phyloP scores from a whole-genome alignment of 2,329 filamentous ascomycete species.

The Botrytis pseudocinerea region DNA sequence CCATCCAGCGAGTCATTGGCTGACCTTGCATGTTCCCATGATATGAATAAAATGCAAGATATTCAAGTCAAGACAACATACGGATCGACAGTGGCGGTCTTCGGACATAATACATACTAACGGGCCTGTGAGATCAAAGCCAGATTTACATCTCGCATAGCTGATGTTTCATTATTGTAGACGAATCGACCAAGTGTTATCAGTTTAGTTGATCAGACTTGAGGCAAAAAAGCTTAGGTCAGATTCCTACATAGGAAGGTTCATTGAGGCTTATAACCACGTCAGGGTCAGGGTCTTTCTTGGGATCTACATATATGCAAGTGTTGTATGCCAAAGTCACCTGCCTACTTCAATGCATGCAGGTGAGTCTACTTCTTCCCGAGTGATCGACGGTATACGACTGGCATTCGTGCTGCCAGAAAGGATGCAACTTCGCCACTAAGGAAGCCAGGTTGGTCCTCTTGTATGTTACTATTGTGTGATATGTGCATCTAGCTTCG shows the following conservation, averaged over 20 bases:
- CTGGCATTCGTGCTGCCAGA: neutral
- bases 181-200: neutral
- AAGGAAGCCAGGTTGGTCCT: neutral
- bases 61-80: neutral
- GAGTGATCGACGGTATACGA: neutral
- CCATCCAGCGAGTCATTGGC: neutral
- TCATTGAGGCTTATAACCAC: neutral
- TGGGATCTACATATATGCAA: conserved; percentile 1
- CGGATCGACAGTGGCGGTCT: neutral
- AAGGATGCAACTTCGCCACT: neutral
- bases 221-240: neutral
- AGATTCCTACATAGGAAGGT: neutral
- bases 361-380: neutral
- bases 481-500: neutral
- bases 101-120: neutral
- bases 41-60: neutral
- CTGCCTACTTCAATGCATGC: conserved; percentile 1
- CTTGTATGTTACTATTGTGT: neutral
- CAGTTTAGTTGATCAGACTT: neutral
- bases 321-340: neutral
- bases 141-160: neutral
- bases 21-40: neutral
- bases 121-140: neutral
- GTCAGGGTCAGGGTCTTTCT: neutral
- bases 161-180: neutral